Conservation (phyloP, 768 basidiomycete species). For the Macrolepiota albuminosa region DNA sequence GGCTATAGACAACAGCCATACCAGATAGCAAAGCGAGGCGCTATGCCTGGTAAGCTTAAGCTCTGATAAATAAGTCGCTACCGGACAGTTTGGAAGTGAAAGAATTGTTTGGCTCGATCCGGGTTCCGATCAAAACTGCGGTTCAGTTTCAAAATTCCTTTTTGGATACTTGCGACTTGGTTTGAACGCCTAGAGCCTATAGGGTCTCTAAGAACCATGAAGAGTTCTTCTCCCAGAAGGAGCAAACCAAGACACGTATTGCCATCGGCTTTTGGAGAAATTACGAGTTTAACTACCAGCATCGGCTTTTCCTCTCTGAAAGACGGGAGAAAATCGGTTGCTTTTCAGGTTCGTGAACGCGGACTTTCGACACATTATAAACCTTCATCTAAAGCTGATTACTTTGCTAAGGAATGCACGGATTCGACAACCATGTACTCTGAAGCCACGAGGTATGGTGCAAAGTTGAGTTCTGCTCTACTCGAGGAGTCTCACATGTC, state of each 20-base stretch:
- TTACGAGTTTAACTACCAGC: neutral
- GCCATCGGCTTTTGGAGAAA: neutral
- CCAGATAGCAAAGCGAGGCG: neutral
- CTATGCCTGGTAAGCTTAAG: neutral
- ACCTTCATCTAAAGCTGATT: neutral
- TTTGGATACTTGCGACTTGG: neutral
- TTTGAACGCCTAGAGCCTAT: neutral
- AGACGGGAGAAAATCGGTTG: neutral
- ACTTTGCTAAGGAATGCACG: neutral
- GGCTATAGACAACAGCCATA: neutral
- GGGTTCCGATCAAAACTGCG: neutral
- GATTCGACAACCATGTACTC: neutral
- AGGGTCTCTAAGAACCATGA: neutral
- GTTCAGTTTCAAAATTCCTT: neutral
- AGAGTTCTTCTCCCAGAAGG: neutral
- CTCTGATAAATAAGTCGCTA: neutral
- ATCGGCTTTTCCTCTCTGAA: neutral
- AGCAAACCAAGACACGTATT: neutral
- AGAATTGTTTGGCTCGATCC: neutral
- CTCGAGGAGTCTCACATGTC: neutral
- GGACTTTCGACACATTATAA: neutral
- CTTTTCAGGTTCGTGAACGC: neutral
- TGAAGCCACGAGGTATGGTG: neutral
- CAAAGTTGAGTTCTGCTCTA: neutral
- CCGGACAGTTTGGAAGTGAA: too few relatives aligned